These are phyloP conservation scores for Aspergillus aculeatus DNA, from an alignment of 2,329 filamentous ascomycete species.

Conservation along the genomic window DNA sequence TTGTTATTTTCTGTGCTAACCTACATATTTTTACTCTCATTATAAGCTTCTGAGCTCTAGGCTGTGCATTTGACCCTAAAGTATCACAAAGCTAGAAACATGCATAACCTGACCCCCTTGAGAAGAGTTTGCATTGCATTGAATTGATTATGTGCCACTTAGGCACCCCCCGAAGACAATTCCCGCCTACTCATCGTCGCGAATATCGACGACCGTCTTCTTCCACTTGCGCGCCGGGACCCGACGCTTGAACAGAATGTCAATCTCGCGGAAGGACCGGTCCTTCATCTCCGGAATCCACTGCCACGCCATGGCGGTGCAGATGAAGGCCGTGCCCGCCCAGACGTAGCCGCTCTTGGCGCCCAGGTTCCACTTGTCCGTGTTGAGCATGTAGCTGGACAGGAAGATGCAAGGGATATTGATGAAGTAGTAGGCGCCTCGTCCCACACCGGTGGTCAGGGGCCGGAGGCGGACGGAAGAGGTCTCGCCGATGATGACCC, in stretches of 20 bases:
- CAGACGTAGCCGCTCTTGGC: conserved; percentile 61
- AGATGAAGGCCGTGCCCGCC: conserved; percentile 59
- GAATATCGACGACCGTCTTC: conserved; percentile 49
- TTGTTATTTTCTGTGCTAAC: too few relatives aligned
- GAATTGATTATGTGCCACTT: too few relatives aligned
- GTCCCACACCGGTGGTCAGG: conserved; percentile 65
- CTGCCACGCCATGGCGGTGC: conserved; percentile 51
- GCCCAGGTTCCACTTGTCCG: conserved; percentile 45
- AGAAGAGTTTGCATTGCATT: too few relatives aligned
- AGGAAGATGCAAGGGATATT: conserved; percentile 68
- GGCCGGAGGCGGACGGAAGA: conserved; percentile 64
- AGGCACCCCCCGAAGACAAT: too few relatives aligned
- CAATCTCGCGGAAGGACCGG: conserved; percentile 61
- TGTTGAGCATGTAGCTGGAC: conserved; percentile 61
- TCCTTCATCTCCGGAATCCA: conserved; percentile 58
- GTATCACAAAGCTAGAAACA: too few relatives aligned
- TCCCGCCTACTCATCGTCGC: conserved; percentile 65
- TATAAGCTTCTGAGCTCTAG: too few relatives aligned
- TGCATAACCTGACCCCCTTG: too few relatives aligned
- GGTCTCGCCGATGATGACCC: conserved; percentile 67
- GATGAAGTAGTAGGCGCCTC: conserved; percentile 62
- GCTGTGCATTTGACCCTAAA: too few relatives aligned
- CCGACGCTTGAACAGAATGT: conserved; percentile 58
- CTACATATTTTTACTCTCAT: too few relatives aligned
- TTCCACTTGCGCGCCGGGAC: conserved; percentile 50